Percentiles rank a stretch among this genome's conserved stretches.
Conservation (phyloP, 83 land plant genomes). For the Thuja plicata region DNA sequence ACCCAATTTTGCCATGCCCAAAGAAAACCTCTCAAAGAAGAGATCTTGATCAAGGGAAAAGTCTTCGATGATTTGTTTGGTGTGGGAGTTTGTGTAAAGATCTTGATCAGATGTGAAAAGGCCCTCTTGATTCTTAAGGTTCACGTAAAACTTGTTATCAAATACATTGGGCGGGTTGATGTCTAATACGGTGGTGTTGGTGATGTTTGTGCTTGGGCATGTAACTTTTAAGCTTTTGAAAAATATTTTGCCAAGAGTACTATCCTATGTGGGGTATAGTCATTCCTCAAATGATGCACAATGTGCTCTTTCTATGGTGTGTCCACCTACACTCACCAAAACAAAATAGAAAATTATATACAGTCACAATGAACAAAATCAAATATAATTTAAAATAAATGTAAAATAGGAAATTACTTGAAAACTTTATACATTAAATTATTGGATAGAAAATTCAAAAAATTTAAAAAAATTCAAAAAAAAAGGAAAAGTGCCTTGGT, state of each 20-base stretch:
- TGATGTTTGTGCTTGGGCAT: conserved; percentile 23
- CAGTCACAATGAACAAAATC: neutral
- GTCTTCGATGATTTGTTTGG: neutral
- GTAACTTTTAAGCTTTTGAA: neutral
- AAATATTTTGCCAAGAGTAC: conserved; percentile 17
- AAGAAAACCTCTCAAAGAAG: neutral
- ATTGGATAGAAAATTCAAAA: too few relatives aligned
- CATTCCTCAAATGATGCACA: conserved; percentile 28
- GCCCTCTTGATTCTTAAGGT: conserved; percentile 21
- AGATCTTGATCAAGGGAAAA: neutral
- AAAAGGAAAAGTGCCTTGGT: too few relatives aligned
- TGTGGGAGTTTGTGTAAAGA: neutral
- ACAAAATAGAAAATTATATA: too few relatives aligned
- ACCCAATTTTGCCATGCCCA: conserved; percentile 3
- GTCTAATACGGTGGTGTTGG: conserved; percentile 27
- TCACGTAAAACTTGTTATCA: conserved; percentile 39
- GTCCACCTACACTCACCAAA: conserved; percentile 29
- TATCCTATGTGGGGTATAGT: conserved; percentile 31
- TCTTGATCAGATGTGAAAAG: conserved; percentile 30
- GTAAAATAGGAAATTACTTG: too few relatives aligned
- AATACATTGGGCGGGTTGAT: conserved; percentile 24
- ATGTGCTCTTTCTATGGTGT: conserved; percentile 38
- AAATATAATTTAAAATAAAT: too few relatives aligned
- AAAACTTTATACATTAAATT: too few relatives aligned
- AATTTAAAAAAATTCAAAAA: too few relatives aligned